These are phyloP conservation scores for Rhododendron simsii DNA, from an alignment of 148 eudicot species.

Conservation along the genomic window DNA sequence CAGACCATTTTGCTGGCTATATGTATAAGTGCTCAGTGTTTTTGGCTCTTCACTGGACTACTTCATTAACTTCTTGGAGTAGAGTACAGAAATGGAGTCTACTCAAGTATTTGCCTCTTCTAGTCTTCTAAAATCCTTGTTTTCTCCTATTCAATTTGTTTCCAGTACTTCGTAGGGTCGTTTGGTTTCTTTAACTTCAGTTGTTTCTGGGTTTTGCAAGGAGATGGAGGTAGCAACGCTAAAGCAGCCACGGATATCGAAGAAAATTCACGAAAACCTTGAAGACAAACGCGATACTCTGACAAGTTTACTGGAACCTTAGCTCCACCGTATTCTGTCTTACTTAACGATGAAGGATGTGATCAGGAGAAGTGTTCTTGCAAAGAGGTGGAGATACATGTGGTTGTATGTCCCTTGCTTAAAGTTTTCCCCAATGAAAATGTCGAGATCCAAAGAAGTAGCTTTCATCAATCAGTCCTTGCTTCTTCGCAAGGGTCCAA, in stretches of 20 bases:
- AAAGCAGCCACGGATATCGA: neutral
- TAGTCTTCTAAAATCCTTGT: no score
- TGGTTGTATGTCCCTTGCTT: constrained; percentile 3
- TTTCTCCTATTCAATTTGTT: no score
- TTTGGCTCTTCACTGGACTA: neutral
- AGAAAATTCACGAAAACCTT: neutral
- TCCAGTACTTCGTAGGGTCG: no score
- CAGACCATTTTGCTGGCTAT: neutral
- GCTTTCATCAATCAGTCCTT: neutral
- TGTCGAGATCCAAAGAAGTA: neutral
- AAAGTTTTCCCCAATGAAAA: neutral
- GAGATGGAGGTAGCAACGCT: neutral
- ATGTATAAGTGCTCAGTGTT: neutral
- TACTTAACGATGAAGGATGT: constrained; percentile 1
- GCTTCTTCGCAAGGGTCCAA: neutral
- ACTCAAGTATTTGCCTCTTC: neutral
- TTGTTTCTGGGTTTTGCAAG: neutral
- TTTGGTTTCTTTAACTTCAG: neutral
- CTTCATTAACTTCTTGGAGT: neutral
- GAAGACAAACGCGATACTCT: neutral
- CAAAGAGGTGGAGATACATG: neutral
- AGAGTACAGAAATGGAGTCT: no score
- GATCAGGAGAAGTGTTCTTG: neutral
- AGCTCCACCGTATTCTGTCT: neutral
- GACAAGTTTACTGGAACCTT: no score